Base-by-base conservation (phyloP, 495 filamentous ascomycete genomes). In the Trichocladium antarcticum region DNA sequence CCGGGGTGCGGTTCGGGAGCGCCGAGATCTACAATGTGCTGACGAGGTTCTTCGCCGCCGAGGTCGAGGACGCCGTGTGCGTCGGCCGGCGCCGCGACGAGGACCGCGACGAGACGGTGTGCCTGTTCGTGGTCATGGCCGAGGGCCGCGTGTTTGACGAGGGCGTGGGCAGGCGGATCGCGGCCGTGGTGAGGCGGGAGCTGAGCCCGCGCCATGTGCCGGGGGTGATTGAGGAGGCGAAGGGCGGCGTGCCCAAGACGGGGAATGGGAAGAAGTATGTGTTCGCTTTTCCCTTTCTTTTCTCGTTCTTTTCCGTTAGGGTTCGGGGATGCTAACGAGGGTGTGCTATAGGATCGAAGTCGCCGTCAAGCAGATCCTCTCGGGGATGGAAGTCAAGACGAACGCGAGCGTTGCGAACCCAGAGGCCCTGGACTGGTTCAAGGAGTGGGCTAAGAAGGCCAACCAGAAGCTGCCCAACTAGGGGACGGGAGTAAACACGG, bases 21-120 rank as follows among this genome's bases (percentile, higher is more conserved):
- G 81, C 83, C 10, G 89, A 96, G 67, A 93, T 96, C 31, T 96
- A 96, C 64, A 94, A 93, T 57, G 68, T 94, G n/a, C 67, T 95
- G 4, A 75, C 90, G 14, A 75, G 84, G 42, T 80, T 89, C 59
- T 94, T 93, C 57, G 77, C 80, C 5, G 72, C 76, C 31, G 75
- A 86, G 51, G 69, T 95, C 20, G 84, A 85, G 49, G 89, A 96
- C 55, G 84, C 85, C 0, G 69, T 96, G 4, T 95, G 89, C 51
- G 78, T 96, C 53, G 89, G 89, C 0, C 74, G 87, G 0, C 65
- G 87, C 39, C 68, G 87, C 17, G 79, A 80, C 64, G 60, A 71
- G 28, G 89, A 95, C 59, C 67, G 68, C 0, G 89, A 96, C 60
- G 89, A 95, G 67, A 82, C 79, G 0, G 89, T 96, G 0, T 81